These are phyloP conservation scores for Phlegmacium glaucopus DNA, from an alignment of 768 basidiomycete species.

Conservation along the genomic window DNA sequence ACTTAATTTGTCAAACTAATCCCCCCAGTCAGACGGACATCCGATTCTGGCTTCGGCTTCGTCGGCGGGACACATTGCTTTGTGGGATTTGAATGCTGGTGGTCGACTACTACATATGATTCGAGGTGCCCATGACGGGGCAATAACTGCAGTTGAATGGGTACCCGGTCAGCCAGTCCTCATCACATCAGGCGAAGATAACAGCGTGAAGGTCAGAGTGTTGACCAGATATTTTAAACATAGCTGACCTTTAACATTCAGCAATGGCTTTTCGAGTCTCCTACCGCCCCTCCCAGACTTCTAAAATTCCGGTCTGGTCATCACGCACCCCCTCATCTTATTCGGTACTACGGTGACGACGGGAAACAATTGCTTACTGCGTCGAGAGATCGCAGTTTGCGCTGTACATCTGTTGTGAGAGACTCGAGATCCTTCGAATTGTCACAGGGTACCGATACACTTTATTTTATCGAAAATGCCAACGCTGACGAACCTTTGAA, in stretches of 20 bases:
- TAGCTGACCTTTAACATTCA: slow-evolving; percentile 24
- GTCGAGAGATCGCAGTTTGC: slow-evolving; percentile 82
- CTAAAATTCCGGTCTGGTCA: slow-evolving; percentile 94
- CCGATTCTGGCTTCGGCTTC: slow-evolving; percentile 87
- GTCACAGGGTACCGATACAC: slow-evolving; percentile 67
- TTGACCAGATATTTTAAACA: not conserved
- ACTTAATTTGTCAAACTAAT: not conserved
- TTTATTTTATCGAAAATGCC: not conserved
- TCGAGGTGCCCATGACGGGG: slow-evolving; percentile 85
- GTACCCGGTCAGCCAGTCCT: slow-evolving; percentile 89
- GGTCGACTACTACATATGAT: slow-evolving; percentile 83
- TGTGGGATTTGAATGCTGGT: slow-evolving; percentile 89
- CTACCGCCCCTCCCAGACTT: slow-evolving; percentile 78
- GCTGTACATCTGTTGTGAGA: slow-evolving; percentile 89
- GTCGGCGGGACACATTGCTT: slow-evolving; percentile 80
- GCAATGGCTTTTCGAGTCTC: slow-evolving; percentile 99
- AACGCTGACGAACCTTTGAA: slow-evolving; percentile 22
- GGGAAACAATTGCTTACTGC: slow-evolving; percentile 92
- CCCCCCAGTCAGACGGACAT: slow-evolving; percentile 61
- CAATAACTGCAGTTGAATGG: slow-evolving; percentile 84
- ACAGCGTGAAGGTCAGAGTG: slow-evolving; percentile 80
- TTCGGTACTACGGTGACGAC: slow-evolving; percentile 95
- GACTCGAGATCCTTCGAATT: slow-evolving; percentile 95
- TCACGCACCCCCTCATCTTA: slow-evolving; percentile 83
- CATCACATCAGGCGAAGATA: slow-evolving; percentile 89